Conservation (phyloP, 179 eudicot genomes). For the Actinidia chinensis region DNA sequence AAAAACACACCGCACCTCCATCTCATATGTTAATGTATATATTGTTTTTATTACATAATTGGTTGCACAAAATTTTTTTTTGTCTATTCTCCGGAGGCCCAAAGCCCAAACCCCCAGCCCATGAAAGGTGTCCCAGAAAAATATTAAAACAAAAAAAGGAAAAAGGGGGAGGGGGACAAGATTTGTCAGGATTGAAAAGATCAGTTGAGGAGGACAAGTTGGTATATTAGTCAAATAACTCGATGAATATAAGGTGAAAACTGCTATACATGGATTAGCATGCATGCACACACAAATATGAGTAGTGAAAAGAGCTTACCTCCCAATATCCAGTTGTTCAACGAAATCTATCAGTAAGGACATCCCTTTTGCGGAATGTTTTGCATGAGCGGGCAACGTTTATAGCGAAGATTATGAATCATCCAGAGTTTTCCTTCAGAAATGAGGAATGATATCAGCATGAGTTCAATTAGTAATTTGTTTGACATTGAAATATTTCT, state of each 20-base stretch:
- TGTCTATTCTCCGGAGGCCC: too few relatives aligned
- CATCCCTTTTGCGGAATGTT: not conserved
- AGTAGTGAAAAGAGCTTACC: not conserved
- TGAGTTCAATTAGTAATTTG: not conserved
- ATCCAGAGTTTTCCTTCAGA: not conserved
- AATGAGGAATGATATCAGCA: not conserved
- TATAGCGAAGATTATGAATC: not conserved
- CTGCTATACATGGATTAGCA: not conserved
- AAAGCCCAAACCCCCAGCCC: not conserved
- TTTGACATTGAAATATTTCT: not conserved
- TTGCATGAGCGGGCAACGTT: not conserved
- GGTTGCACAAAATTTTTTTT: too few relatives aligned
- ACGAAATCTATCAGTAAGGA: not conserved
- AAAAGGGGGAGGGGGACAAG: not conserved
- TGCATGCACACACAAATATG: not conserved
- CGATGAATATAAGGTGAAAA: not conserved
- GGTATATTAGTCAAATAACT: not conserved
- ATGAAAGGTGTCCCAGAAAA: not conserved
- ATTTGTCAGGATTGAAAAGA: not conserved
- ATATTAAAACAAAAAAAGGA: not conserved
- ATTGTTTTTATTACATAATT: too few relatives aligned
- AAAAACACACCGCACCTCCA: too few relatives aligned
- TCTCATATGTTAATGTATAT: too few relatives aligned
- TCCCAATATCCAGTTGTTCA: not conserved
- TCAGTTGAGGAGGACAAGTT: not conserved